Base-by-base conservation (phyloP, 2,329 filamentous ascomycete species). In the Nothophaeocryptopus gaeumannii region DNA sequence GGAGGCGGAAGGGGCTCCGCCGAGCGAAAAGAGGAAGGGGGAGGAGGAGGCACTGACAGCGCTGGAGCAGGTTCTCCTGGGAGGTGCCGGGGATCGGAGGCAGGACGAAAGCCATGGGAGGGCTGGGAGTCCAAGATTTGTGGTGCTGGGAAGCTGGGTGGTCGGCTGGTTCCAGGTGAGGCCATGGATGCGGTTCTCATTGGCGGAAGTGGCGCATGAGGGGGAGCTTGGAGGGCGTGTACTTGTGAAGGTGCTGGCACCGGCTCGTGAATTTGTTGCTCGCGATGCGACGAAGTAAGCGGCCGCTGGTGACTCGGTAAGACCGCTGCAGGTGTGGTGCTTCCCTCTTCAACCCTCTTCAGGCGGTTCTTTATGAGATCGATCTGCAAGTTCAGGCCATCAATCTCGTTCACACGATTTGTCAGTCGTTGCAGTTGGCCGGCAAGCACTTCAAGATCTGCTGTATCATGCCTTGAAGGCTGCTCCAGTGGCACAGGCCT, bases 281-380 rank as follows among this genome's bases (percentile, higher is more conserved):
- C 20, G 20, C 20, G 20, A 26, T 26, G 20, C 20, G 20, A 26
- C 3, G 20, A 26, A 26, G 20, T 26, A 7, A 26, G 20, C 20
- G 20, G 20, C 20, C 20, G 20, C 10, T 46, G n/a, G 9, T 39
- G 46, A 15, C 26, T 26, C 20, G 20, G 7, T 7, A 26, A 26
- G 20, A 26, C 20, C n/a, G 52, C 33, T 13, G 53, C 32, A 5
- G 51, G 7, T 16, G 51, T 45, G 11, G 58, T 47, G 12, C 39
- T 54, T 13, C 52, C 52, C 5, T 63, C 58, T 37, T 69, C 67
- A 36, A 67, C 53, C 12, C 65, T 60, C 53, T 62, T 72, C 15
- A 78, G 63, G 39, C 71, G 72, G 47, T 73, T 72, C 61, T 74
- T 75, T 62, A 78, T 64, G 10, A 78, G 70, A 42, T 76, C 73